Conservation (phyloP, 148 eudicot species). For the Nepenthes gracilis region DNA sequence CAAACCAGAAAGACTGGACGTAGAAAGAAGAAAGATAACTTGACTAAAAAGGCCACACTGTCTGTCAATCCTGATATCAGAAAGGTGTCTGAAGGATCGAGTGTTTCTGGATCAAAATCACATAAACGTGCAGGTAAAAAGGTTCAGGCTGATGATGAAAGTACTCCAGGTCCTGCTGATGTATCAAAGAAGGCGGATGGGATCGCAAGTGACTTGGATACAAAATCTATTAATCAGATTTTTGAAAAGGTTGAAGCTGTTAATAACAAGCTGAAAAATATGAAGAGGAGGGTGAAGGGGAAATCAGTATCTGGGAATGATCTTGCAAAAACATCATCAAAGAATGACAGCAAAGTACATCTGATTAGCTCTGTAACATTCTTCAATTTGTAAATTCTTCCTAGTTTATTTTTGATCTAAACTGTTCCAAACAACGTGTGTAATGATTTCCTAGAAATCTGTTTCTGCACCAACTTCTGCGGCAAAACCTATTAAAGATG, state of each 20-base stretch:
- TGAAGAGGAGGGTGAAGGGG: constrained; percentile 18
- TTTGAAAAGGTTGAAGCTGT: constrained; percentile 27
- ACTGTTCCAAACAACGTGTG: not conserved
- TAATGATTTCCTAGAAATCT: constrained; percentile 30
- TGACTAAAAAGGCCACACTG: constrained; percentile 20
- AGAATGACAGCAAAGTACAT: constrained; percentile 32
- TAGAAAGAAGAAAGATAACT: not conserved
- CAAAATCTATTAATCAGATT: constrained; percentile 16
- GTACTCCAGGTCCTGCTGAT: constrained; percentile 4
- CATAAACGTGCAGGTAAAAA: constrained; percentile 29
- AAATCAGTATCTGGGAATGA: constrained; percentile 15
- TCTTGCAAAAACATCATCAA: constrained; percentile 9
- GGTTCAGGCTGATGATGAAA: not conserved
- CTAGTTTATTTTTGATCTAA: not conserved
- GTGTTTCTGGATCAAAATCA: constrained; percentile 20
- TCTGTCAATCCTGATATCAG: not conserved
- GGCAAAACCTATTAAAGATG: constrained; percentile 34
- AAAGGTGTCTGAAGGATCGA: constrained; percentile 28
- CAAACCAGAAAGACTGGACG: constrained; percentile 15
- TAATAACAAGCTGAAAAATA: constrained; percentile 18
- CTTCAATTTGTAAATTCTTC: constrained; percentile 1
- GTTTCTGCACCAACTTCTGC: constrained; percentile 30
- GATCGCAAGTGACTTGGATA: constrained; percentile 28
- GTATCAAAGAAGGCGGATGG: constrained; percentile 27
- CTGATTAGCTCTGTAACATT: not conserved